These are phyloP conservation scores for Backusella tuberculispora DNA, from an alignment of 192 early-diverging fungal genomes.

Conservation along the genomic window DNA sequence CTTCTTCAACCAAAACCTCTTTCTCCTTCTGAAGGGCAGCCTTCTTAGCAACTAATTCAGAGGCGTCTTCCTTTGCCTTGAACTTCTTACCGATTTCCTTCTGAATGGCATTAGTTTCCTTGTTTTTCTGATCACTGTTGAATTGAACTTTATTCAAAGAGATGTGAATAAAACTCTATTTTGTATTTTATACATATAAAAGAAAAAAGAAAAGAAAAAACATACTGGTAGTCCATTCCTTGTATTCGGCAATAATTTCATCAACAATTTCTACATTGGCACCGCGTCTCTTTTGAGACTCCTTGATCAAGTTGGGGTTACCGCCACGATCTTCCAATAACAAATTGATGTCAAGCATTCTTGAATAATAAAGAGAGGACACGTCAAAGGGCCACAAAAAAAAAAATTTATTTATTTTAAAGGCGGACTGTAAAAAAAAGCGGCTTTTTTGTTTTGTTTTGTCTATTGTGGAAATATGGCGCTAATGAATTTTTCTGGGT, in stretches of 20 bases:
- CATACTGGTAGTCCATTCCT: conserved; percentile 87
- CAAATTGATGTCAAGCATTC: conserved; percentile 94
- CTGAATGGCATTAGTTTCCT: conserved; percentile 88
- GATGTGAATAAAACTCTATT: not conserved
- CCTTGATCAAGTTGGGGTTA: conserved; percentile 88
- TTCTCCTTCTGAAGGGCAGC: conserved; percentile 74
- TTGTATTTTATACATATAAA: not conserved
- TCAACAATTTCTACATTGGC: conserved; percentile 86
- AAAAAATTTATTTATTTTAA: conserved; percentile 3
- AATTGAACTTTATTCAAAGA: conserved; percentile 66
- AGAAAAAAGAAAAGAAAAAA: not conserved
- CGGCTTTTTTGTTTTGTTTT: not conserved
- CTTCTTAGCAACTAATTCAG: conserved; percentile 76
- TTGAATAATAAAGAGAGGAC: conserved; percentile 17
- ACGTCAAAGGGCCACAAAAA: not conserved
- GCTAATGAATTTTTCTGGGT: too few relatives aligned
- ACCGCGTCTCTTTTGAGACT: conserved; percentile 92
- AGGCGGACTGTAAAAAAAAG: not conserved
- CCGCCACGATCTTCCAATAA: conserved; percentile 91
- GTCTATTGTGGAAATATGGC: too few relatives aligned
- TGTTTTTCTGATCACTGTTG: conserved; percentile 87
- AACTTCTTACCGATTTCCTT: conserved; percentile 88
- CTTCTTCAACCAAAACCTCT: conserved; percentile 62
- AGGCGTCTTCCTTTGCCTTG: conserved; percentile 91
- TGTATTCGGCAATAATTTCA: conserved; percentile 87